Conservation (phyloP, 2,329 filamentous ascomycete genomes). For the Apiospora saccharicola region DNA sequence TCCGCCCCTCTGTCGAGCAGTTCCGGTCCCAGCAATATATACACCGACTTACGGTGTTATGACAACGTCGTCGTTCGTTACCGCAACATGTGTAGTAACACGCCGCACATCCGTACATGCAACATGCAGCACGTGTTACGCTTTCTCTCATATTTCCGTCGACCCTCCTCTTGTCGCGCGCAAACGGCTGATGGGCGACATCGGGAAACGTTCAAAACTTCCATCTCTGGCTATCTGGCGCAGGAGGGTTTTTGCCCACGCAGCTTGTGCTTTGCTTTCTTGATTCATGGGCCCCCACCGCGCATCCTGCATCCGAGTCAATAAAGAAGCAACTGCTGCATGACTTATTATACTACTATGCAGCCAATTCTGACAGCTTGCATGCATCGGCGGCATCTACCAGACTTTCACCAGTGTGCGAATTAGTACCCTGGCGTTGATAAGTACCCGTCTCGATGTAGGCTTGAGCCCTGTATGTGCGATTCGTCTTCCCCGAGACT, state of each 20-base stretch:
- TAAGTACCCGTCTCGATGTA: not conserved
- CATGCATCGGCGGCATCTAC: not conserved
- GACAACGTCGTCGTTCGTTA: not conserved
- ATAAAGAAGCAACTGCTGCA: not conserved
- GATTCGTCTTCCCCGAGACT: not conserved
- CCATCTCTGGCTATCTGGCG: too few species aligned
- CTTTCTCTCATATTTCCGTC: not conserved
- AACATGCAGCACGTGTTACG: too few species aligned
- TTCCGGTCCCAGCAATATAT: not conserved
- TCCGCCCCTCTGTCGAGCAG: constrained; percentile 1
- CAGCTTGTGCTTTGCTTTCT: not conserved
- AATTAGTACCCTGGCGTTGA: not conserved
- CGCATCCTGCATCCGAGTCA: not conserved
- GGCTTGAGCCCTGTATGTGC: not conserved
- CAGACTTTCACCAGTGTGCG: too few species aligned
- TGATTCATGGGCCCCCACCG: not conserved
- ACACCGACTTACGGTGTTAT: constrained; percentile 1
- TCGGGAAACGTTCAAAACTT: too few species aligned
- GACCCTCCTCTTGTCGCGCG: too few species aligned
- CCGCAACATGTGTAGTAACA: not conserved
- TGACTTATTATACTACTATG: not conserved
- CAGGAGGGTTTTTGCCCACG: not conserved
- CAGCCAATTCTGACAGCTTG: not conserved
- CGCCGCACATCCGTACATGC: not conserved
- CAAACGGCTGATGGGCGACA: too few species aligned